Evolutionary conservation across 371 early-diverging fungal genomes (phyloP).

Genomic region (Mortierella sp.): DNA sequence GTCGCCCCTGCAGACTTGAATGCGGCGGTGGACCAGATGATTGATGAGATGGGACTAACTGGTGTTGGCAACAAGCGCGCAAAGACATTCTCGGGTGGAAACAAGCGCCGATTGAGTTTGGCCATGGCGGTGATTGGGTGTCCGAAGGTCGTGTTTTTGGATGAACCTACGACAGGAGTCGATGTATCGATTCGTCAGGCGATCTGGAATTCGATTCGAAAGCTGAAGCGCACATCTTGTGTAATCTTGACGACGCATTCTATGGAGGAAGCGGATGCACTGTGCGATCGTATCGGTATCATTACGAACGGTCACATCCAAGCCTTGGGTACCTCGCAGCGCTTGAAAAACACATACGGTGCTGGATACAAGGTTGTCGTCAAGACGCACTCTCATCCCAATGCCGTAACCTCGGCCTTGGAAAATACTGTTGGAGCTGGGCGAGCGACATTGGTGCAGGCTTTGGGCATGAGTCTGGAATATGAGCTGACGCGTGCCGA

Average conservation of each 20-base stretch:
- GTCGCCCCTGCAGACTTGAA: constrained; percentile 33
- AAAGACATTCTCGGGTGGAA: constrained; percentile 64
- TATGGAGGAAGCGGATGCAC: constrained; percentile 59
- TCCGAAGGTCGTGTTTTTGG: constrained; percentile 69
- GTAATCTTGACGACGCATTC: constrained; percentile 60
- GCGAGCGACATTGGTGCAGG: constrained; percentile 43
- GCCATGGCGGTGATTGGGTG: constrained; percentile 67
- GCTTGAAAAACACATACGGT: constrained; percentile 60
- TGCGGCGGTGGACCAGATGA: constrained; percentile 32
- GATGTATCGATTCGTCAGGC: constrained; percentile 59
- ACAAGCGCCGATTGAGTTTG: constrained; percentile 68
- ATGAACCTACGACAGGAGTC: constrained; percentile 73
- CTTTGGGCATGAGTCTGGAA: constrained; percentile 50
- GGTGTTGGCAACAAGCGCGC: constrained; percentile 41
- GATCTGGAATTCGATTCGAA: constrained; percentile 61
- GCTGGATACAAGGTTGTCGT: constrained; percentile 55
- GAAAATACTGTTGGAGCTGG: constrained; percentile 44
- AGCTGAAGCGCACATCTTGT: constrained; percentile 56
- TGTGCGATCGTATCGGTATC: constrained; percentile 63
- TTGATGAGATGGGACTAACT: constrained; percentile 54
- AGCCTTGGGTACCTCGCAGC: constrained; percentile 61
- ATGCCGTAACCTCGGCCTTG: constrained; percentile 21
- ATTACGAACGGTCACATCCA: constrained; percentile 61
- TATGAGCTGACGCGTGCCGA: constrained; percentile 51
- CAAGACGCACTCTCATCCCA: constrained; percentile 19